phyloP scores from a whole-genome alignment of 768 basidiomycete genomes.

The Leccinum boreale region DNA sequence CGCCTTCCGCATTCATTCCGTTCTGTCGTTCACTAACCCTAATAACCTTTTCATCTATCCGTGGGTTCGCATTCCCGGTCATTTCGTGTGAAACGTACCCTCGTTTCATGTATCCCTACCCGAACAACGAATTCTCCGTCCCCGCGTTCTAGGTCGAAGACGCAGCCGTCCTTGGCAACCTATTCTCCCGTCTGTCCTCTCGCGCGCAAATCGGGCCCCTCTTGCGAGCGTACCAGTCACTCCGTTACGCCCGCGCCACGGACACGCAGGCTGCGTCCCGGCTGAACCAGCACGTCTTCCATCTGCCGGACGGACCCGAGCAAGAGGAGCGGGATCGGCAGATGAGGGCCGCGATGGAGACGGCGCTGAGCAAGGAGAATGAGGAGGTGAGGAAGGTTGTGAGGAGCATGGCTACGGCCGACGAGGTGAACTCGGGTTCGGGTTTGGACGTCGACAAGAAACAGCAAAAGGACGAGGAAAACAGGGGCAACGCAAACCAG shows the following conservation, averaged over 20 bases:
- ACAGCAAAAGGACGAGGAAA: background rate
- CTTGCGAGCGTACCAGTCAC: slow-evolving; percentile 48
- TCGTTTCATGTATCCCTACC: background rate
- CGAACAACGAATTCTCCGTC: background rate
- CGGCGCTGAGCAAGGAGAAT: slow-evolving; percentile 28
- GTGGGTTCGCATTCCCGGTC: background rate
- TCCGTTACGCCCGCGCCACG: slow-evolving; percentile 49
- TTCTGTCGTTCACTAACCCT: background rate
- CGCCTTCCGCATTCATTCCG: background rate
- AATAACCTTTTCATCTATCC: background rate
- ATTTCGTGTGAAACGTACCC: background rate
- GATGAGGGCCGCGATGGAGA: slow-evolving; percentile 49
- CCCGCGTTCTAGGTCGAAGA: slow-evolving; percentile 31
- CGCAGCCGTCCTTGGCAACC: slow-evolving; percentile 41
- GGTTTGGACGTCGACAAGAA: too few relatives aligned
- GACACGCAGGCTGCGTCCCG: slow-evolving; percentile 48
- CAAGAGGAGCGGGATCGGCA: slow-evolving; percentile 48
- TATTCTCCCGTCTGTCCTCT: slow-evolving; percentile 46
- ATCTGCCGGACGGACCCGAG: slow-evolving; percentile 51
- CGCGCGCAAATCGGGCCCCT: slow-evolving; percentile 42
- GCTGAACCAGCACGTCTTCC: slow-evolving; percentile 52
- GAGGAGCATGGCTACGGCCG: slow-evolving; percentile 11
- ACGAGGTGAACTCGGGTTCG: background rate
- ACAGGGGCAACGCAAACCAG: slow-evolving; percentile 45
- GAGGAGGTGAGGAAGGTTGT: slow-evolving; percentile 8